phyloP scores from a whole-genome alignment of 176 grass and related monocot genomes.

The Musa troglodytarum region DNA sequence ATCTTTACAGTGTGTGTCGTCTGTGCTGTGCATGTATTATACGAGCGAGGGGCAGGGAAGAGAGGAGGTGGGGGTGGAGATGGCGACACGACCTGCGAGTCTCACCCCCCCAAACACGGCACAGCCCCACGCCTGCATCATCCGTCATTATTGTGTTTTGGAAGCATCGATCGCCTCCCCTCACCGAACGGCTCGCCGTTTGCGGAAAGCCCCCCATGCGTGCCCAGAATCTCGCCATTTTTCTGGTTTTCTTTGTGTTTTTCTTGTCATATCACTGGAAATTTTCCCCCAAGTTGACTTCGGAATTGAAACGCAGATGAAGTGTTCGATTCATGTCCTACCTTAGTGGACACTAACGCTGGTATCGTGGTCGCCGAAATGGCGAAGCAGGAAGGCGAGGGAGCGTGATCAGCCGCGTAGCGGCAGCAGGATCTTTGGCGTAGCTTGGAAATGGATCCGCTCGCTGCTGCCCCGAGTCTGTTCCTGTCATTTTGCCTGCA shows the following conservation, averaged over 20 bases:
- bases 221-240: not conserved
- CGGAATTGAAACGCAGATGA: too few species aligned
- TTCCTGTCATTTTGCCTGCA: too few species aligned
- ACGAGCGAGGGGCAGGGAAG: not conserved
- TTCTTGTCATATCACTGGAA: too few species aligned
- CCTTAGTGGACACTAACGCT: too few species aligned
- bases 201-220: not conserved
- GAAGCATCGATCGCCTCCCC: constrained; percentile 1
- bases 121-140: constrained; percentile 15
- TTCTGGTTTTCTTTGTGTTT: not conserved
- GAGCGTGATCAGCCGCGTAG: too few species aligned
- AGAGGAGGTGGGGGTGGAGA: not conserved
- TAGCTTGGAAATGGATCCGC: too few species aligned
- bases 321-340: too few species aligned
- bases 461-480: too few species aligned
- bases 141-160: constrained; percentile 21
- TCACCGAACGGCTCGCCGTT: constrained; percentile 12
- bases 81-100: constrained; percentile 9
- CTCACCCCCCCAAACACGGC: not conserved
- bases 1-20: not conserved
- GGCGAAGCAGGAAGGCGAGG: too few species aligned
- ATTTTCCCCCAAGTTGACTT: too few species aligned
- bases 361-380: too few species aligned
- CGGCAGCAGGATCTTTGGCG: too few species aligned
- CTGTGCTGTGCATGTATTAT: not conserved